Conservation (phyloP, 306 rosid genomes). For the Rosa chinensis region DNA sequence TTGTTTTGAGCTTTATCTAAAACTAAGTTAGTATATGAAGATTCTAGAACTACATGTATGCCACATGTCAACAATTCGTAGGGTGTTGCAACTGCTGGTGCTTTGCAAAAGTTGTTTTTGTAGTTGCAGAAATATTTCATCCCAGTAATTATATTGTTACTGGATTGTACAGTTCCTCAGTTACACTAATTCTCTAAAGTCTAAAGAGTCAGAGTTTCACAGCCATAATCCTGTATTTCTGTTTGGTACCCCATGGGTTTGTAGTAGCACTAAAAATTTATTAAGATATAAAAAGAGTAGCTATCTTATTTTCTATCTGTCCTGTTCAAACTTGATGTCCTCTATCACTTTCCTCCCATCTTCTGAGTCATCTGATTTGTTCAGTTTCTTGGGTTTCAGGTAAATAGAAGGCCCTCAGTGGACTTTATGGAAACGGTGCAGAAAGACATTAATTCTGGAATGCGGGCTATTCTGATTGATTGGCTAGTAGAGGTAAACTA, state of each 20-base stretch:
- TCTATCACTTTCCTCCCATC: not conserved
- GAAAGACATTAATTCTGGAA: conserved; percentile 28
- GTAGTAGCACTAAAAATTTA: not conserved
- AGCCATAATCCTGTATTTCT: not conserved
- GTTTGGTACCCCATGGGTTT: not conserved
- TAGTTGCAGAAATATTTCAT: not conserved
- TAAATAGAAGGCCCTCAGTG: conserved; percentile 27
- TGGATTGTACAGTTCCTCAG: not conserved
- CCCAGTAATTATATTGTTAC: not conserved
- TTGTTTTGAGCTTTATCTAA: not conserved
- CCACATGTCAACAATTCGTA: not conserved
- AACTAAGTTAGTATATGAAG: not conserved
- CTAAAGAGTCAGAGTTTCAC: not conserved
- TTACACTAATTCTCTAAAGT: not conserved
- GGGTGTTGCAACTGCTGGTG: not conserved
- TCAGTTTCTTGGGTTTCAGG: conserved; percentile 19
- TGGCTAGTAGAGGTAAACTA: conserved; percentile 37
- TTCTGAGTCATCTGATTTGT: not conserved
- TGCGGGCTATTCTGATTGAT: conserved; percentile 36
- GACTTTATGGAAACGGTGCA: conserved; percentile 30
- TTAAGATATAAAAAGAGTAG: not conserved
- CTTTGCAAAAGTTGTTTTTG: not conserved
- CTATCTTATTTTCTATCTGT: not conserved
- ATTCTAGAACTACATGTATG: not conserved
- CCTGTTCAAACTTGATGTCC: not conserved